Evolutionary conservation across 176 grass and related monocot genomes (phyloP).

Genomic region (Dactylis glomerata): DNA sequence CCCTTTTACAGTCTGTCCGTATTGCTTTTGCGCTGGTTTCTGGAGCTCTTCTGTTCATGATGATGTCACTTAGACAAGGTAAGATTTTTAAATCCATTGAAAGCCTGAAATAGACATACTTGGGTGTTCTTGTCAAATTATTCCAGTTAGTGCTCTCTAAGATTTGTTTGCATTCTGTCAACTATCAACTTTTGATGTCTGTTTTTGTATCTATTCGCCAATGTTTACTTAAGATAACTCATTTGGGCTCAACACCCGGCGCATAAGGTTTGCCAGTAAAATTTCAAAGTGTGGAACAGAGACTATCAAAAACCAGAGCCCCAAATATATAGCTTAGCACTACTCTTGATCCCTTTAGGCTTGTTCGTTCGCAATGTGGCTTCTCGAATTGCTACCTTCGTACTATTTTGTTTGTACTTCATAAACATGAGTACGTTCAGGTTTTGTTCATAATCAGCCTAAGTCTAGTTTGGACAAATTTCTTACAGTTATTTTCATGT

Average conservation of each 20-base stretch:
- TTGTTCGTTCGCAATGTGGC: not conserved
- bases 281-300: not conserved
- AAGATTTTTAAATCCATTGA: conserved; percentile 22
- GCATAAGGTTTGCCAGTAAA: not conserved
- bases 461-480: not conserved
- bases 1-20: conserved; percentile 62
- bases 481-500: not conserved
- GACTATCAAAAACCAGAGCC: not conserved
- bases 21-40: conserved; percentile 69
- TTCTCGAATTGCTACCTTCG: not conserved
- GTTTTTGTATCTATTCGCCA: not conserved
- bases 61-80: conserved; percentile 81
- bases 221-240: not conserved
- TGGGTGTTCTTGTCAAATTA: not conserved
- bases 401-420: not conserved
- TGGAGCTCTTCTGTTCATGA: conserved; percentile 61
- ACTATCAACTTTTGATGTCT: not conserved
- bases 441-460: not conserved
- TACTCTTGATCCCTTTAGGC: not conserved
- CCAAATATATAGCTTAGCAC: not conserved
- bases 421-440: not conserved
- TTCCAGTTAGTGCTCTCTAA: not conserved
- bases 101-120: not conserved
- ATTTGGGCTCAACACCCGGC: not conserved
- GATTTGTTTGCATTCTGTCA: not conserved